These are phyloP conservation scores for Claviceps maximensis DNA, from an alignment of 2,329 filamentous ascomycete species.

Conservation along the genomic window DNA sequence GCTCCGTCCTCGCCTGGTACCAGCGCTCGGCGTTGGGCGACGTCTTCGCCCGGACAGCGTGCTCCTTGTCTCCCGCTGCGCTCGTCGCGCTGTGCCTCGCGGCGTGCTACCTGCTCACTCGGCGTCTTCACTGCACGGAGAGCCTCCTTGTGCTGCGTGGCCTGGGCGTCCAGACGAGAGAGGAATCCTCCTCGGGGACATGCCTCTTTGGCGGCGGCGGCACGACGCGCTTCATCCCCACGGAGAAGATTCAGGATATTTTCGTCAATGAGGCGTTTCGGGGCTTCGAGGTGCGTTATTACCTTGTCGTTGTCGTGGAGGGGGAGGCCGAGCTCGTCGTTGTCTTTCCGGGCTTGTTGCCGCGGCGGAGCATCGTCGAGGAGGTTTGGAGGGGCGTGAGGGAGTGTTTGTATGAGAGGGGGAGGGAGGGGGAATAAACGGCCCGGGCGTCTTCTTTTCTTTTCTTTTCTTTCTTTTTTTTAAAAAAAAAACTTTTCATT, in stretches of 20 bases:
- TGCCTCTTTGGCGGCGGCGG: constrained; percentile 42
- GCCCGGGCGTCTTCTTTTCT: not conserved
- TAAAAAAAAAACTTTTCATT: too few species aligned
- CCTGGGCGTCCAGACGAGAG: constrained; percentile 78
- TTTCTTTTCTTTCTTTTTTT: not conserved
- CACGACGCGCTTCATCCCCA: constrained; percentile 60
- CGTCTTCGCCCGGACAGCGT: constrained; percentile 19
- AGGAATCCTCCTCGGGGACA: constrained; percentile 34
- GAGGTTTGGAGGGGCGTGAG: constrained; percentile 80
- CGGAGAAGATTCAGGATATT: constrained; percentile 81
- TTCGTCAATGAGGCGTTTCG: constrained; percentile 91
- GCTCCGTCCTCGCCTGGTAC: constrained; percentile 10
- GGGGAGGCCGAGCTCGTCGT: constrained; percentile 81
- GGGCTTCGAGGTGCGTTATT: constrained; percentile 82
- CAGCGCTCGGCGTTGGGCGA: constrained; percentile 20
- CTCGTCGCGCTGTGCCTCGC: constrained; percentile 28
- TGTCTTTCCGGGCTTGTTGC: constrained; percentile 78
- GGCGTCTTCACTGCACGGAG: constrained; percentile 52
- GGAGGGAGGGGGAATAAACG: constrained; percentile 11
- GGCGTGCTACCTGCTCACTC: constrained; percentile 3
- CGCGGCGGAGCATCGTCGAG: constrained; percentile 62
- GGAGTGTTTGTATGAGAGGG: constrained; percentile 59
- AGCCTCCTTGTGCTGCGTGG: constrained; percentile 79
- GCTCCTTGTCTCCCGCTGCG: constrained; percentile 25
- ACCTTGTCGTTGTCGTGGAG: constrained; percentile 79